Base-by-base conservation (phyloP, 108 stramenopile genomes). In the Stephanodiscus minutulus region DNA sequence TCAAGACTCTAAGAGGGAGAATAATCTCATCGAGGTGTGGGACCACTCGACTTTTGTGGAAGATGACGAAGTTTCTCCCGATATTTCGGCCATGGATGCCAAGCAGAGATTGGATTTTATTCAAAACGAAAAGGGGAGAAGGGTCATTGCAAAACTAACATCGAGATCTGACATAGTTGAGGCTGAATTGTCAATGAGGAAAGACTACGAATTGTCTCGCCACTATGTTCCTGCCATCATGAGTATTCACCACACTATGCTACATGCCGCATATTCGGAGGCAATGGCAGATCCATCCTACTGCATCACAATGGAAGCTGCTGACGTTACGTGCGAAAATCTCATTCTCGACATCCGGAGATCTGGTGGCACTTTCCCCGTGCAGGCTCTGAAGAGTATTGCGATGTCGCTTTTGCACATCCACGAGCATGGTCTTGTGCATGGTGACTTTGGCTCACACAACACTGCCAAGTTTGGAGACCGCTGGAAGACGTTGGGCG, bases 231-330 rank as follows among this genome's bases (percentile, higher is more conserved):
- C 93, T 36, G 90, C 93, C 12, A 87, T 94, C 41, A 88, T 94
- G 33, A 94, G 93, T 77, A 85, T 94, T 48, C 90, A 94, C 52
- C 93, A 94, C 77, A 94, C 93, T 10, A 91, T 94, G 15, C 89
- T 87, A 56, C 89, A 94, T 73, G 93, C 93, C 9, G 89, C 90
- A 8, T 94, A 94, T 53, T 86, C 93, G 11, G 93, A 94, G 73
- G 93, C 93, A 25, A 94, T 94, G 93, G 93, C 90, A 1, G 93
- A 94, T 39, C 93, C 93, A 43, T 91, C 90, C 1, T 94, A 91
- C 67, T 94, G 93, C 57, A 91, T 94, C 50, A 94, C 93, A 2
- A 94, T 94, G 90, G 90, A 94, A 67, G 93, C 87, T 61, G 93
- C 93, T 17, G 93, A 94, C 33, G 91, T 86, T 12, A 94, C 93